These are phyloP conservation scores for Coleophoma eucalyptorum DNA, from an alignment of 2,329 filamentous ascomycete genomes.

Conservation along the genomic window DNA sequence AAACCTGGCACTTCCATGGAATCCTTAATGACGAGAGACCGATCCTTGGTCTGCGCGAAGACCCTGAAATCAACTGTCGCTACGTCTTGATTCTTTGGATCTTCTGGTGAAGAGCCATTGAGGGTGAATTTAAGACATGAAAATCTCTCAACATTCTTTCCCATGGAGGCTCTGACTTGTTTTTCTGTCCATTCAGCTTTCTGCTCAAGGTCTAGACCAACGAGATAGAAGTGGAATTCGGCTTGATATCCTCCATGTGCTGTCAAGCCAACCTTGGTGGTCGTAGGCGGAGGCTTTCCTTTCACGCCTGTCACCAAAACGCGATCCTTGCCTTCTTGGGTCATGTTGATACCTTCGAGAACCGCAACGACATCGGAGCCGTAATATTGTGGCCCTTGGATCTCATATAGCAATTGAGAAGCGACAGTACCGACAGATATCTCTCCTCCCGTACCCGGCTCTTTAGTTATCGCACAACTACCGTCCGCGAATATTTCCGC, in stretches of 20 bases:
- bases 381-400: constrained; percentile 33
- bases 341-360: constrained; percentile 41
- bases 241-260: constrained; percentile 40
- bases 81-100: constrained; percentile 39
- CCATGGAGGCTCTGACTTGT: constrained; percentile 33
- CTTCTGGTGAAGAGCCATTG: constrained; percentile 33
- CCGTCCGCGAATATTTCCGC: constrained; percentile 38
- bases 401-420: constrained; percentile 37
- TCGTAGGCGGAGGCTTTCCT: constrained; percentile 30
- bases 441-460: constrained; percentile 33
- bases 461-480: constrained; percentile 40
- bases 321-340: constrained; percentile 41
- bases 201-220: constrained; percentile 37
- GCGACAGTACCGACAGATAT: constrained; percentile 46
- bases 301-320: constrained; percentile 33
- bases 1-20: constrained; percentile 24
- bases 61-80: constrained; percentile 45
- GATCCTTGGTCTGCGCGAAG: constrained; percentile 40
- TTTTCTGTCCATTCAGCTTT: constrained; percentile 40
- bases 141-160: constrained; percentile 25
- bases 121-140: constrained; percentile 30
- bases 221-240: constrained; percentile 39
- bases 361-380: constrained; percentile 28
- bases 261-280: constrained; percentile 39
- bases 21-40: constrained; percentile 35